Evolutionary conservation across 129 eudicot species (phyloP).

Genomic region (Arctium minus): DNA sequence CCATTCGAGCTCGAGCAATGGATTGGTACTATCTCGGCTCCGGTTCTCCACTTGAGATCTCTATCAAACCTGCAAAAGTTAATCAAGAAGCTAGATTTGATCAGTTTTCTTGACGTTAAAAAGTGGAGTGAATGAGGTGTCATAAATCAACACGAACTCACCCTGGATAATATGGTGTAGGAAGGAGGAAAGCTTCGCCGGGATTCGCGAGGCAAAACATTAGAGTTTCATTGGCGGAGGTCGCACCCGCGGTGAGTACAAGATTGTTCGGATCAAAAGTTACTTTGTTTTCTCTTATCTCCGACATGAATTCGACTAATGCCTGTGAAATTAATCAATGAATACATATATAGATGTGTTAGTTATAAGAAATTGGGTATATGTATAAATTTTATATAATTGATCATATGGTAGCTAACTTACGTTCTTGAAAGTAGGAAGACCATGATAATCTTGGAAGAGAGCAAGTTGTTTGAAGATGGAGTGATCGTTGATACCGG

Average conservation of each 20-base stretch:
- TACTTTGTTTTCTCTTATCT: constrained; percentile 66
- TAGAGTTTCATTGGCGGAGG: constrained; percentile 73
- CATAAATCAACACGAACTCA: not conserved
- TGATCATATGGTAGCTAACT: no score
- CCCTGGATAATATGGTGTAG: constrained; percentile 92
- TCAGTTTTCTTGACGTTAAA: not conserved
- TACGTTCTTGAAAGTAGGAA: constrained; percentile 90
- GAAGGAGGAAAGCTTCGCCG: constrained; percentile 73
- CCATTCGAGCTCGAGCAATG: constrained; percentile 65
- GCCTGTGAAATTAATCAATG: constrained; percentile 38
- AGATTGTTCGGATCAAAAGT: constrained; percentile 54
- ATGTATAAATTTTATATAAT: no score
- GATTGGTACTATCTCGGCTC: constrained; percentile 69
- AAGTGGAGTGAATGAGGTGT: not conserved
- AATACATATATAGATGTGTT: not conserved
- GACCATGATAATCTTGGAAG: constrained; percentile 95
- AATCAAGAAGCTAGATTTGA: not conserved
- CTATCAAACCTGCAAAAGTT: constrained; percentile 49
- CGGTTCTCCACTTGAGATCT: constrained; percentile 83
- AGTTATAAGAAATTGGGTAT: not conserved
- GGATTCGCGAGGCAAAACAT: constrained; percentile 71
- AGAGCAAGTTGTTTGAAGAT: constrained; percentile 80
- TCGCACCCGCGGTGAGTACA: constrained; percentile 79
- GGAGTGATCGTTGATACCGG: constrained; percentile 58
- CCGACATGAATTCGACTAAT: constrained; percentile 56